A percentile compares a stretch with the other conserved stretches of the same genome.
Conservation (phyloP, 345 rosid species). For the Ceriops decandra region DNA sequence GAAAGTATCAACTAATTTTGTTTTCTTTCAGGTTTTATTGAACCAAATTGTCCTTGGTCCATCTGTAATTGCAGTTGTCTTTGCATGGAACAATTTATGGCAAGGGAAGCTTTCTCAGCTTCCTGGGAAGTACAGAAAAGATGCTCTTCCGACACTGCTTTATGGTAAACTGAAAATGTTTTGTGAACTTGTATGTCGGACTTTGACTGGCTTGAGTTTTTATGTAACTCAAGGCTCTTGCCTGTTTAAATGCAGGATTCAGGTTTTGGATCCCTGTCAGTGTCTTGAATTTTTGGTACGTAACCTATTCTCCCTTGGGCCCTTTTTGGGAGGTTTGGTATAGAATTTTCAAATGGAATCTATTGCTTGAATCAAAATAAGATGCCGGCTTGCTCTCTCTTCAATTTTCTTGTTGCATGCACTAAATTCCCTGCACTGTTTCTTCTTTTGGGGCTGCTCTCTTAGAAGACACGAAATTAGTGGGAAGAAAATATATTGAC, state of each 20-base stretch:
- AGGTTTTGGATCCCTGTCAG: constrained; percentile 98
- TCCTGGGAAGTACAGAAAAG: constrained; percentile 64
- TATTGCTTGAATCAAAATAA: no score
- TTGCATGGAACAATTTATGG: constrained; percentile 95
- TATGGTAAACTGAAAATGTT: constrained; percentile 42
- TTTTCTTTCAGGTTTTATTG: constrained; percentile 58
- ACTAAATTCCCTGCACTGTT: background rate
- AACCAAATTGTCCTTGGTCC: constrained; percentile 94
- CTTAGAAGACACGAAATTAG: background rate
- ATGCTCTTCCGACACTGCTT: constrained; percentile 76
- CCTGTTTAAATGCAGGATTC: constrained; percentile 56
- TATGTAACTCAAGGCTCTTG: constrained; percentile 9
- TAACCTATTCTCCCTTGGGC: background rate
- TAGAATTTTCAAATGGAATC: background rate
- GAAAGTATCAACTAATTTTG: constrained; percentile 1
- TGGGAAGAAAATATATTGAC: background rate
- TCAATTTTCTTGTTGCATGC: background rate
- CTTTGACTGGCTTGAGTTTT: constrained; percentile 14
- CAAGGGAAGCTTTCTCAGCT: constrained; percentile 68
- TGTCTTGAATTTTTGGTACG: constrained; percentile 72
- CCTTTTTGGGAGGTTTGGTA: background rate
- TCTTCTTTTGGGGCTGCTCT: background rate
- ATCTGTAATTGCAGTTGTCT: constrained; percentile 74
- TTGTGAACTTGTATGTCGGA: constrained; percentile 4
- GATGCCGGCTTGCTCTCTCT: no score